phyloP scores from a whole-genome alignment of 1,139 yeast genomes.

The Arxiozyma telluris region DNA sequence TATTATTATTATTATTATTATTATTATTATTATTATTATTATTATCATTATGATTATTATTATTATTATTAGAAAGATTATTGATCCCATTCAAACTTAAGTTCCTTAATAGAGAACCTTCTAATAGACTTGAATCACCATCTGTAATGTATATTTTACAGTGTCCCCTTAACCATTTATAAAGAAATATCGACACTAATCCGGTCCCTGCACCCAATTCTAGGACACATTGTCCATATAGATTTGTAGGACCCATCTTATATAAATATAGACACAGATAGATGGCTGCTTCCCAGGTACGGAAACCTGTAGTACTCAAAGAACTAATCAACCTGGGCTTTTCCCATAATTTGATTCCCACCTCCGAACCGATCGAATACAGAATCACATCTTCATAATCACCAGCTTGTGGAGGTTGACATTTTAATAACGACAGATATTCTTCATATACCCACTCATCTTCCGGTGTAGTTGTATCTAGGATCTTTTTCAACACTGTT shows the following conservation, averaged over 20 bases:
- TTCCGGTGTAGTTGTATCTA: conserved; percentile 20
- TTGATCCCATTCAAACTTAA: conserved; percentile 38
- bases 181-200: conserved; percentile 50
- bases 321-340: conserved; percentile 61
- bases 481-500: conserved; percentile 36
- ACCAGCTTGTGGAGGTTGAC: not conserved
- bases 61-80: no score
- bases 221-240: conserved; percentile 31
- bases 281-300: conserved; percentile 95
- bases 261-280: conserved; percentile 46
- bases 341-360: conserved; percentile 43
- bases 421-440: conserved; percentile 34
- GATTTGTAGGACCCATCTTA: not conserved
- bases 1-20: not conserved
- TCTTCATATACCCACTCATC: conserved; percentile 44
- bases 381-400: conserved; percentile 36
- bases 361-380: conserved; percentile 34
- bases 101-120: conserved; percentile 37
- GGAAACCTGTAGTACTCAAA: conserved; percentile 71
- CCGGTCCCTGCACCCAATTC: conserved; percentile 94
- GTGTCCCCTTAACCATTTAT: conserved; percentile 30
- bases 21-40: conserved; percentile 6
- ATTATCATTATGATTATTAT: not conserved
- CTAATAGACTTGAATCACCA: conserved; percentile 63
- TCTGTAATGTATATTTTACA: conserved; percentile 51